Conservation (phyloP, 2,329 filamentous ascomycete species). For the Sporothrix brasiliensis region DNA sequence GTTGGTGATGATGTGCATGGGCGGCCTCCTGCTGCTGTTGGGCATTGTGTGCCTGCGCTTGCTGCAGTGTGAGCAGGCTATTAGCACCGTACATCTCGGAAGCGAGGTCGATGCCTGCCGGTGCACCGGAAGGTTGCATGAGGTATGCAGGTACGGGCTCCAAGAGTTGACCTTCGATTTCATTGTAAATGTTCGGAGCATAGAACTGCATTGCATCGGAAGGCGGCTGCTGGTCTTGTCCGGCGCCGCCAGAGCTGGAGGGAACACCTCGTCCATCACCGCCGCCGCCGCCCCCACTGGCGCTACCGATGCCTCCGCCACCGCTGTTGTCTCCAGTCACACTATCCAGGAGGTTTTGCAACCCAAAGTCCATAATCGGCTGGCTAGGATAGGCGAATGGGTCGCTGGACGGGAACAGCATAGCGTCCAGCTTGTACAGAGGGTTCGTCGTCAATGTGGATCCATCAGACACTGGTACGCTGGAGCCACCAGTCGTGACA, state of each 20-base stretch:
- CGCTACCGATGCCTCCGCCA: slow-evolving; percentile 31
- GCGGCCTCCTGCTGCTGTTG: slow-evolving; percentile 31
- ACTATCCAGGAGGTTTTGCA: slow-evolving; percentile 26
- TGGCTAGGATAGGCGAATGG: slow-evolving; percentile 78
- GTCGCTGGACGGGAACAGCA: slow-evolving; percentile 80
- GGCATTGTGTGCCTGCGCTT: slow-evolving; percentile 28
- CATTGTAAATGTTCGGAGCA: slow-evolving; percentile 59
- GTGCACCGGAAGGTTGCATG: slow-evolving; percentile 31
- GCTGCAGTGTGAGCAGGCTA: slow-evolving; percentile 33
- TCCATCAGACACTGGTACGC: neutral
- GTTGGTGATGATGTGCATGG: slow-evolving; percentile 29
- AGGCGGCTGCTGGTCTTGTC: slow-evolving; percentile 38
- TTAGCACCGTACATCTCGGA: slow-evolving; percentile 34
- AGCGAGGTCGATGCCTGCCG: slow-evolving; percentile 31
- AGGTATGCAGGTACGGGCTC: slow-evolving; percentile 55
- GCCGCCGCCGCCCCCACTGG: slow-evolving; percentile 35
- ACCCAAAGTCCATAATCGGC: slow-evolving; percentile 62
- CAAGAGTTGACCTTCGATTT: slow-evolving; percentile 73
- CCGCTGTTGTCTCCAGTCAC: slow-evolving; percentile 33
- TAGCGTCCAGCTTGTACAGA: slow-evolving; percentile 70
- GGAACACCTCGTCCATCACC: neutral
- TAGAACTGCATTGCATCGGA: slow-evolving; percentile 52
- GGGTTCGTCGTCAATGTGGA: slow-evolving; percentile 44
- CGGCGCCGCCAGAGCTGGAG: slow-evolving; percentile 37
- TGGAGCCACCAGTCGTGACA: neutral